Evolutionary conservation across 768 basidiomycete species (phyloP).

Genomic region (Macrocybe gigantea): DNA sequence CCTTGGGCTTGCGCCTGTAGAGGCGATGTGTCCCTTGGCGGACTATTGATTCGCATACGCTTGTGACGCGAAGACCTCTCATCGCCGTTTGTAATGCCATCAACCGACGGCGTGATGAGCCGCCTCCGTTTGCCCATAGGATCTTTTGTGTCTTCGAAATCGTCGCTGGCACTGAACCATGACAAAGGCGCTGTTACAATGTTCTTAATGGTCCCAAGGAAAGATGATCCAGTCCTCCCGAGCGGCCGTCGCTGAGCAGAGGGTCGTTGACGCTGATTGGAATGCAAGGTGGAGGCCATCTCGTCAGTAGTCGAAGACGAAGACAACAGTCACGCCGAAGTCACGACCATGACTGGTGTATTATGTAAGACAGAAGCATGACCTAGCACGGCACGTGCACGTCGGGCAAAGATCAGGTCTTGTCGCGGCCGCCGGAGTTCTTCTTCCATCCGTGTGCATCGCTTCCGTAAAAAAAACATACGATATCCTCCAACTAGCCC

Average conservation of each 20-base stretch:
- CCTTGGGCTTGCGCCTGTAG: conserved; percentile 15
- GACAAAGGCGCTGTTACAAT: conserved; percentile 61
- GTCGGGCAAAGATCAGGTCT: too few relatives aligned
- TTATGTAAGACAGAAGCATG: too few relatives aligned
- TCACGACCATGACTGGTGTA: too few relatives aligned
- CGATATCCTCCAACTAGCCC: too few relatives aligned
- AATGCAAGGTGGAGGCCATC: conserved; percentile 27
- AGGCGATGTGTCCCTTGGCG: conserved; percentile 30
- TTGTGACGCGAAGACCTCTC: conserved; percentile 34
- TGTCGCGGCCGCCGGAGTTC: too few relatives aligned
- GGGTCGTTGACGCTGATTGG: conserved; percentile 19
- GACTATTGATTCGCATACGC: conserved; percentile 49
- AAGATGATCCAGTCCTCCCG: conserved; percentile 48
- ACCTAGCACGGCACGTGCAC: too few relatives aligned
- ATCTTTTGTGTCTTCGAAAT: conserved; percentile 41
- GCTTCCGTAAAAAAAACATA: too few relatives aligned
- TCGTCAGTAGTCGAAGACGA: conserved; percentile 26
- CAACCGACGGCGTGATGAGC: conserved; percentile 23
- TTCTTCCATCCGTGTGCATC: too few relatives aligned
- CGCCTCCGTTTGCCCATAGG: conserved; percentile 53
- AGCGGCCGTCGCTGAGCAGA: conserved; percentile 28
- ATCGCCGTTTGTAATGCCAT: conserved; percentile 24
- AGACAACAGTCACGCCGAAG: conserved; percentile 16
- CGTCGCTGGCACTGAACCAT: conserved; percentile 48
- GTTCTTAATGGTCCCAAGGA: conserved; percentile 59